phyloP scores from a whole-genome alignment of 2,329 filamentous ascomycete species.

The Stachybotrys elegans region DNA sequence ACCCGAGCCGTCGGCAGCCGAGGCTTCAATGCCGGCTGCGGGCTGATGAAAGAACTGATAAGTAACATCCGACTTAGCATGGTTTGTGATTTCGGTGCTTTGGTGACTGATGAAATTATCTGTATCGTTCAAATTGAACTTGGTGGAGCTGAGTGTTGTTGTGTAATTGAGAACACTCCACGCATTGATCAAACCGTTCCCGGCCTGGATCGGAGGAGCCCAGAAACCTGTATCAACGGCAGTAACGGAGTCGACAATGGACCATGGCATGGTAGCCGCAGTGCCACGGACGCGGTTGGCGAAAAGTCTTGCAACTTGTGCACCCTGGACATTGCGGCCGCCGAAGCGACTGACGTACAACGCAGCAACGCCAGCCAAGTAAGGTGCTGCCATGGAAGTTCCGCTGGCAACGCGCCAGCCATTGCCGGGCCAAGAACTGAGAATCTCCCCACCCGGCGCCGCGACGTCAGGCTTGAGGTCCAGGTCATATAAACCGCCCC shows the following conservation, averaged over 20 bases:
- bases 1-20: slow-evolving; percentile 10
- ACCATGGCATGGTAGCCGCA: slow-evolving; percentile 19
- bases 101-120: slow-evolving; percentile 24
- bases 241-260: slow-evolving; percentile 8
- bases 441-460: slow-evolving; percentile 33
- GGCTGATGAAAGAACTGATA: slow-evolving; percentile 23
- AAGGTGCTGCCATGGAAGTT: slow-evolving; percentile 44
- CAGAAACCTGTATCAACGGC: slow-evolving; percentile 12
- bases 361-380: slow-evolving; percentile 36
- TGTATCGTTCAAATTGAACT: slow-evolving; percentile 40
- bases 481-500: slow-evolving; percentile 38
- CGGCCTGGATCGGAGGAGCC: slow-evolving; percentile 32
- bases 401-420: slow-evolving; percentile 33
- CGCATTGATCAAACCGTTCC: slow-evolving; percentile 39
- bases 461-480: slow-evolving; percentile 38
- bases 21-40: not conserved
- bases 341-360: slow-evolving; percentile 27
- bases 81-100: slow-evolving; percentile 30
- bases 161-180: slow-evolving; percentile 37
- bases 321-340: slow-evolving; percentile 23
- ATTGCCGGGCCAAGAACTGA: slow-evolving; percentile 33
- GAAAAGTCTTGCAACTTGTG: slow-evolving; percentile 20
- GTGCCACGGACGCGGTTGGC: slow-evolving; percentile 25
- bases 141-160: slow-evolving; percentile 29
- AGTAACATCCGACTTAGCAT: slow-evolving; percentile 25